phyloP scores from a whole-genome alignment of 2,329 filamentous ascomycete species.

The Fusarium metavorans region DNA sequence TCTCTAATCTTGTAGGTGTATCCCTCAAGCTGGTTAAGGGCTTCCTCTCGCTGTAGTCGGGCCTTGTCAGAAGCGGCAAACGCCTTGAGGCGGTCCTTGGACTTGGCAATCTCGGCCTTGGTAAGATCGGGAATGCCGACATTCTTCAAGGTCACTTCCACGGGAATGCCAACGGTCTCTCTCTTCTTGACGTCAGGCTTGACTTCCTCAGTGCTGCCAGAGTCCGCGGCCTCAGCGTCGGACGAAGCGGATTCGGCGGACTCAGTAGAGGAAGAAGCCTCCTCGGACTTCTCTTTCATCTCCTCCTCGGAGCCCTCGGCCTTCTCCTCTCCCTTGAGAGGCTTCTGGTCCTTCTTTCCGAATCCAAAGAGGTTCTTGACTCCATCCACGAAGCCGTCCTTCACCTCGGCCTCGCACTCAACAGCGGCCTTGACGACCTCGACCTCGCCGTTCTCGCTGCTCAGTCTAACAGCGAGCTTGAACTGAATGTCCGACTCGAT shows the following conservation, averaged over 20 bases:
- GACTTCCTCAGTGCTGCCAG: conserved; percentile 58
- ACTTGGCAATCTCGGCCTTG: conserved; percentile 60
- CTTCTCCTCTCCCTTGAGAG: conserved; percentile 67
- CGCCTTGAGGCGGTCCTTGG: conserved; percentile 79
- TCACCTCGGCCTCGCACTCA: conserved; percentile 87
- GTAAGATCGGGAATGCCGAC: conserved; percentile 62
- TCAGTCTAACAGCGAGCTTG: conserved; percentile 81
- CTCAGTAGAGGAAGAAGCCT: conserved; percentile 38
- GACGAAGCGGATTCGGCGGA: conserved; percentile 44
- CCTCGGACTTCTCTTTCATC: conserved; percentile 55
- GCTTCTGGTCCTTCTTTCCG: conserved; percentile 84
- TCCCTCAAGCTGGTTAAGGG: conserved; percentile 90
- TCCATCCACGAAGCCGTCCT: conserved; percentile 88
- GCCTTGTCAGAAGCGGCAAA: conserved; percentile 89
- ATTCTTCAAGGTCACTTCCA: conserved; percentile 63
- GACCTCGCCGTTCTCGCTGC: conserved; percentile 80
- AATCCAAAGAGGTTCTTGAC: conserved; percentile 98
- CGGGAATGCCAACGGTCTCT: conserved; percentile 66
- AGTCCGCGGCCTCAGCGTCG: conserved; percentile 56
- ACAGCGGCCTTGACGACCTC: conserved; percentile 81
- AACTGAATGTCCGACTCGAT: conserved; percentile 81
- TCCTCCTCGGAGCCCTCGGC: conserved; percentile 53
- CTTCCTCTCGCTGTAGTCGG: conserved; percentile 82
- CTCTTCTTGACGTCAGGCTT: conserved; percentile 70
- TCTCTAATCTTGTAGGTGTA: conserved; percentile 93